phyloP scores from a whole-genome alignment of 768 basidiomycete species.

The Mycena floridula region DNA sequence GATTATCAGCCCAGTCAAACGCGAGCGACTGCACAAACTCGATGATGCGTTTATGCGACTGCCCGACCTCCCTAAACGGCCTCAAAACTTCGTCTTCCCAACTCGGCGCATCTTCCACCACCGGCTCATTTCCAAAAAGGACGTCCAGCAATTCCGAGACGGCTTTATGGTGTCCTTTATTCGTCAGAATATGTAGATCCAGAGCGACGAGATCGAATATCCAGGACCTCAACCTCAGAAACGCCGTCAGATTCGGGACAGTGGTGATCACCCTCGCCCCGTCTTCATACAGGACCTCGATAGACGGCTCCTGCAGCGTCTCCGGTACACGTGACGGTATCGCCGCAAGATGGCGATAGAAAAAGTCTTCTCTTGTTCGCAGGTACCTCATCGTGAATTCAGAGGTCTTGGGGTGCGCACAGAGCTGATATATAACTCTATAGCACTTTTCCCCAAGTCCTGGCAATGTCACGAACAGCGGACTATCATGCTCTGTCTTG shows the following conservation, averaged over 20 bases:
- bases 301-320: slow-evolving; percentile 38
- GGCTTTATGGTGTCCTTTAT: slow-evolving; percentile 67
- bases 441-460: slow-evolving; percentile 83
- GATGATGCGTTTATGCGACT: slow-evolving; percentile 79
- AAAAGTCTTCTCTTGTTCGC: slow-evolving; percentile 84
- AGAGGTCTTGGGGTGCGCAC: slow-evolving; percentile 80
- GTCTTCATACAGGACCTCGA: slow-evolving; percentile 66
- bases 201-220: slow-evolving; percentile 83
- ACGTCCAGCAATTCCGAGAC: slow-evolving; percentile 74
- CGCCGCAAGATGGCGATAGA: slow-evolving; percentile 74
- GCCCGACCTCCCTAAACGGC: slow-evolving; percentile 69
- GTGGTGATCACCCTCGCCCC: slow-evolving; percentile 65
- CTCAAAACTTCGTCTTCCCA: slow-evolving; percentile 46
- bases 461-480: slow-evolving; percentile 63
- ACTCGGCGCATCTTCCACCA: slow-evolving; percentile 27
- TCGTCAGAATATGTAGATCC: slow-evolving; percentile 82
- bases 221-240: slow-evolving; percentile 77
- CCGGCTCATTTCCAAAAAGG: slow-evolving; percentile 64
- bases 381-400: slow-evolving; percentile 80
- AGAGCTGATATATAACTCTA: slow-evolving; percentile 77
- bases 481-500: slow-evolving; percentile 30
- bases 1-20: slow-evolving; percentile 83
- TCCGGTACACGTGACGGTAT: slow-evolving; percentile 63
- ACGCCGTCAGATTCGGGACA: slow-evolving; percentile 61
- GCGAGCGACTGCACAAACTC: slow-evolving; percentile 84